These are phyloP conservation scores for Endothia cerciana DNA, from an alignment of 2,329 filamentous ascomycete genomes.

Conservation along the genomic window DNA sequence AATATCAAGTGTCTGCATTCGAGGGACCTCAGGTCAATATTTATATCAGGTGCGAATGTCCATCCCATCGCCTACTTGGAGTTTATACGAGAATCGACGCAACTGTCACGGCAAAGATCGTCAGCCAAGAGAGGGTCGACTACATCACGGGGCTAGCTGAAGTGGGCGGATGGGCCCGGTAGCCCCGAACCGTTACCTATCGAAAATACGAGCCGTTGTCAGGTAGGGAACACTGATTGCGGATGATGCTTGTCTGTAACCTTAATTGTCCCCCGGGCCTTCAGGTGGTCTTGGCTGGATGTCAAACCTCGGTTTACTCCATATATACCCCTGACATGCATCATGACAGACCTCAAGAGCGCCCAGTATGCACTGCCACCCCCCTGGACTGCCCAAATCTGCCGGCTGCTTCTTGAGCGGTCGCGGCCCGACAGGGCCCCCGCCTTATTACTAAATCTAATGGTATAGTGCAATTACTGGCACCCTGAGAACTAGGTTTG, in stretches of 20 bases:
- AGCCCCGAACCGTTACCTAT: conserved; percentile 7
- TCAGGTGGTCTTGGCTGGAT: conserved; percentile 4
- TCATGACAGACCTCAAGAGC: background rate
- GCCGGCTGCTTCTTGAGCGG: background rate
- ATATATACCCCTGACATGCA: background rate
- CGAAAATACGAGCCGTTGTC: background rate
- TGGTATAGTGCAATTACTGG: background rate
- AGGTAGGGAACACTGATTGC: background rate
- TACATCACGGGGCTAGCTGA: conserved; percentile 3
- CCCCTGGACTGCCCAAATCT: background rate
- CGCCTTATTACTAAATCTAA: background rate
- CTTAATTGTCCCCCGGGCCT: conserved; percentile 2
- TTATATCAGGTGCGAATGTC: background rate
- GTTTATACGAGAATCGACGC: background rate
- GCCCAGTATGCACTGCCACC: background rate
- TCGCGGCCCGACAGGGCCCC: background rate
- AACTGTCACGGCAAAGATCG: background rate
- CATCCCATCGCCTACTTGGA: background rate
- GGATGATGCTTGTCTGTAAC: conserved; percentile 2
- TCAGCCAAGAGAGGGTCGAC: background rate
- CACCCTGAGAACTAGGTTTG: background rate
- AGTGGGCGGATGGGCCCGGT: conserved; percentile 8
- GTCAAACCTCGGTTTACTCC: background rate
- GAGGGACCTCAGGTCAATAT: background rate
- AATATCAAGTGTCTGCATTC: background rate